Evolutionary conservation across 768 basidiomycete genomes (phyloP).

Genomic region (Tubosaeta sp.): DNA sequence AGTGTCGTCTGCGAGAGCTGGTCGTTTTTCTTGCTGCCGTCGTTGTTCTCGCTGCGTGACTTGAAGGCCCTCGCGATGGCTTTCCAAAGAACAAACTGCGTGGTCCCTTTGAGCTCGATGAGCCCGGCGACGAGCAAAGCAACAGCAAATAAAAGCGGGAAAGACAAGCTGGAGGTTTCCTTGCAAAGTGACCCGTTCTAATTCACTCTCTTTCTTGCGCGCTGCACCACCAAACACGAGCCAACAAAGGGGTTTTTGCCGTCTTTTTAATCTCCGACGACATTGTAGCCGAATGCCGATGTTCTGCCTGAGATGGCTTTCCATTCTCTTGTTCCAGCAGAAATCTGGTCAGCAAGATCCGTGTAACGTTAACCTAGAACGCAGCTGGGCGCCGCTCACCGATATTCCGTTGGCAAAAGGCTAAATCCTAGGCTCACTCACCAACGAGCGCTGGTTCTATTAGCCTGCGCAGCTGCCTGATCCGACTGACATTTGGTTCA

Average conservation of each 20-base stretch:
- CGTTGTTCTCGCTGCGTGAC: not conserved
- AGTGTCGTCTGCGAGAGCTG: slow-evolving; percentile 12
- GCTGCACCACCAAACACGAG: slow-evolving; percentile 21
- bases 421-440: not conserved
- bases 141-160: slow-evolving; percentile 2
- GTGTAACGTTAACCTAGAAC: not conserved
- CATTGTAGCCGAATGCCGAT: slow-evolving; percentile 5
- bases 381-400: not conserved
- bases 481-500: not conserved
- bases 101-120: slow-evolving; percentile 12
- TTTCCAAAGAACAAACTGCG: not conserved
- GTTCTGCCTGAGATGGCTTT: not conserved
- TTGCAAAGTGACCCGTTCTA: slow-evolving; percentile 14
- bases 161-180: slow-evolving; percentile 19
- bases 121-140: slow-evolving; percentile 14
- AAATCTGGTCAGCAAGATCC: not conserved
- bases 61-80: slow-evolving; percentile 5
- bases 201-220: slow-evolving; percentile 17
- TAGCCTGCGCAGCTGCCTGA: not conserved
- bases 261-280: slow-evolving; percentile 18
- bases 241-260: slow-evolving; percentile 27
- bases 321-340: not conserved
- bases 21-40: slow-evolving; percentile 17
- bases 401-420: not conserved
- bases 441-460: not conserved